A percentile compares a stretch with the other conserved stretches of the same genome.
These are phyloP conservation scores for Garcia nutans DNA, from an alignment of 345 rosid species.

Conservation along the genomic window DNA sequence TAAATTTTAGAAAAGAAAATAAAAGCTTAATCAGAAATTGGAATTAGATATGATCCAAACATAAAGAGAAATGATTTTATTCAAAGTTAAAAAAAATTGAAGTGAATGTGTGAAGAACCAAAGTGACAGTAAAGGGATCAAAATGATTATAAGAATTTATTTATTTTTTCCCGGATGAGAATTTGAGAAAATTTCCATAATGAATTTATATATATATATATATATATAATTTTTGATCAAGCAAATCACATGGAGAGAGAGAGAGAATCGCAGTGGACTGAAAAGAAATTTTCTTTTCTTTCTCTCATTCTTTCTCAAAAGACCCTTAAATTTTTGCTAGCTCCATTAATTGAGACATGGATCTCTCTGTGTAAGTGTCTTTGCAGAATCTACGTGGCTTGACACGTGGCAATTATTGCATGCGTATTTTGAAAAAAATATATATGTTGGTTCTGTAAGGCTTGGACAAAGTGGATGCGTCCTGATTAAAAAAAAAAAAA, in stretches of 20 bases:
- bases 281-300: background rate
- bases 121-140: slow-evolving; percentile 36
- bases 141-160: slow-evolving; percentile 13
- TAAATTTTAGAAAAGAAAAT: background rate
- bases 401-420: slow-evolving; percentile 15
- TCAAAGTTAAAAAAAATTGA: background rate
- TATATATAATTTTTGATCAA: background rate
- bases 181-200: background rate
- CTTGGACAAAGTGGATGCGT: too few relatives aligned
- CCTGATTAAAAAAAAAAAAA: too few relatives aligned
- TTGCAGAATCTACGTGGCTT: background rate
- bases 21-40: background rate
- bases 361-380: background rate
- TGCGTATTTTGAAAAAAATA: too few relatives aligned
- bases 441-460: too few relatives aligned
- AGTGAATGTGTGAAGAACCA: slow-evolving; percentile 12
- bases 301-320: background rate
- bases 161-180: background rate
- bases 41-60: background rate
- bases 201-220: background rate
- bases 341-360: background rate
- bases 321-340: background rate
- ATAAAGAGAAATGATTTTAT: background rate
- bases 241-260: slow-evolving; percentile 10
- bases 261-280: slow-evolving; percentile 24